Conservation (phyloP, 345 rosid species). For the Erodium maritimum region DNA sequence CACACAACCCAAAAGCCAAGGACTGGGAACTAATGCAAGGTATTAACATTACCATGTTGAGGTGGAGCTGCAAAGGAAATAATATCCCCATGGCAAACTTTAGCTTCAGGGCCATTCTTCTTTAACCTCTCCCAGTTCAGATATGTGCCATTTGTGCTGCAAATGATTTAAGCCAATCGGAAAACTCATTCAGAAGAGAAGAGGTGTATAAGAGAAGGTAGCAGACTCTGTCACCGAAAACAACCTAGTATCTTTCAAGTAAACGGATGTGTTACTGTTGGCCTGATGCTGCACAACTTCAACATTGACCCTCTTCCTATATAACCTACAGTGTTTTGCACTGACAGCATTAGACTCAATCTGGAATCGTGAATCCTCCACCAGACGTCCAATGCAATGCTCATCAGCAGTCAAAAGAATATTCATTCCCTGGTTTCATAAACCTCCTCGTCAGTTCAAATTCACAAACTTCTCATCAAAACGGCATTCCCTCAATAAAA, state of each 20-base stretch:
- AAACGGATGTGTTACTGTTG: slow-evolving; percentile 26
- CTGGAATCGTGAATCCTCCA: slow-evolving; percentile 44
- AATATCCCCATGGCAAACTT: slow-evolving; percentile 74
- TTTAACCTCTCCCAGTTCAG: slow-evolving; percentile 69
- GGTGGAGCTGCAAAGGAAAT: slow-evolving; percentile 80
- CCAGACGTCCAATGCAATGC: slow-evolving; percentile 67
- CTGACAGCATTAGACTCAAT: slow-evolving; percentile 65
- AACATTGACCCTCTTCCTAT: slow-evolving; percentile 25
- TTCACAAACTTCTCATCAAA: background rate
- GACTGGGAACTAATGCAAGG: background rate
- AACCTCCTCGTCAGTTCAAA: slow-evolving; percentile 9
- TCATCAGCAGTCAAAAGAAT: slow-evolving; percentile 56
- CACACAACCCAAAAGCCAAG: too few species aligned
- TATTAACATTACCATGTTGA: slow-evolving; percentile 46
- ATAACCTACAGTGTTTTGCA: slow-evolving; percentile 71
- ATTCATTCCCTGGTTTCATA: slow-evolving; percentile 52
- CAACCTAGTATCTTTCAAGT: slow-evolving; percentile 77
- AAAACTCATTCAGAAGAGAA: background rate
- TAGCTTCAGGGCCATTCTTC: slow-evolving; percentile 48
- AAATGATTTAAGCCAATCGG: slow-evolving; percentile 1
- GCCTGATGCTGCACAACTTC: slow-evolving; percentile 21
- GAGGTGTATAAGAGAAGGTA: background rate
- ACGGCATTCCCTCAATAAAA: background rate
- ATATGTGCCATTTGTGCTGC: slow-evolving; percentile 81
- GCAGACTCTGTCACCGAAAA: background rate